These are phyloP conservation scores for Hypoxylon fragiforme DNA, from an alignment of 495 filamentous ascomycete species.

Conservation along the genomic window DNA sequence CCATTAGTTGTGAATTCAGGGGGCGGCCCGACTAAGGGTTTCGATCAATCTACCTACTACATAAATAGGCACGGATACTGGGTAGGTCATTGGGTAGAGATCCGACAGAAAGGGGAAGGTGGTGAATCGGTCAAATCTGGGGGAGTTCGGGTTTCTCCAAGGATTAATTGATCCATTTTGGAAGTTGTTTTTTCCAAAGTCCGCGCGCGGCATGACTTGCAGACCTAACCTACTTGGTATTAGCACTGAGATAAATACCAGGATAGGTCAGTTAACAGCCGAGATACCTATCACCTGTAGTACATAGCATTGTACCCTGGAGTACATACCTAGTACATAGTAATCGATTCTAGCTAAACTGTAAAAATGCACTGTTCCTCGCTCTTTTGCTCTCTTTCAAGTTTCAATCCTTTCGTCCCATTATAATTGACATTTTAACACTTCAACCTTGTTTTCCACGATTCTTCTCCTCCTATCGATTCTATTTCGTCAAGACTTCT, in stretches of 20 bases:
- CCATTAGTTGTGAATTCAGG: too few relatives aligned
- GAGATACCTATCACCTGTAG: too few relatives aligned
- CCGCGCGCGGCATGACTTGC: slow-evolving; percentile 31
- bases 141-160: slow-evolving; percentile 30
- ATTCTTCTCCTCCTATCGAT: background rate
- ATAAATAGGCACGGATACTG: background rate
- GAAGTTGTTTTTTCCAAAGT: slow-evolving; percentile 25
- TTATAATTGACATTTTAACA: too few relatives aligned
- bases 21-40: slow-evolving; percentile 34
- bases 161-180: slow-evolving; percentile 25
- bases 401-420: too few relatives aligned
- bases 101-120: slow-evolving; percentile 16
- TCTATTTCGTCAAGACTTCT: background rate
- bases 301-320: too few relatives aligned
- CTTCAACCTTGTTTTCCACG: too few relatives aligned
- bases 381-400: slow-evolving; percentile 11
- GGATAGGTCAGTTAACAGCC: too few relatives aligned
- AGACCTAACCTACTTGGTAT: slow-evolving; percentile 6
- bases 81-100: background rate
- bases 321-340: too few relatives aligned
- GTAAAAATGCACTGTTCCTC: slow-evolving; percentile 21
- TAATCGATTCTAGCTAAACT: slow-evolving; percentile 17
- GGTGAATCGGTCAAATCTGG: slow-evolving; percentile 31
- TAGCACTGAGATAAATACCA: too few relatives aligned
- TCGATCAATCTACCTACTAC: slow-evolving; percentile 22